These are phyloP conservation scores for Powellomyces hirtus DNA, from an alignment of 192 early-diverging fungal species.

Conservation along the genomic window DNA sequence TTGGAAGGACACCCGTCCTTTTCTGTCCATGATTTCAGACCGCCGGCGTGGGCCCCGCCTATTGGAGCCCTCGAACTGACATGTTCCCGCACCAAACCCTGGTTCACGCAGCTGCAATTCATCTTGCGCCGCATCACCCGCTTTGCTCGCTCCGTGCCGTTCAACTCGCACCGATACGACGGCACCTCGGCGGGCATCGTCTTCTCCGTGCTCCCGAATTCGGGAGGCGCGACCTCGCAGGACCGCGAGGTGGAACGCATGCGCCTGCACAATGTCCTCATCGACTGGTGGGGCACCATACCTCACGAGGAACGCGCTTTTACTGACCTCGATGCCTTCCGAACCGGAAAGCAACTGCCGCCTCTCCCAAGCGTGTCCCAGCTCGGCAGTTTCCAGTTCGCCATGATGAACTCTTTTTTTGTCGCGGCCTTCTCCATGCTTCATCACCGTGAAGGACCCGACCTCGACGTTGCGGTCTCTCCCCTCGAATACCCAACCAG, in stretches of 20 bases:
- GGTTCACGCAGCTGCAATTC: constrained; percentile 19
- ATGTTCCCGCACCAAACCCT: constrained; percentile 17
- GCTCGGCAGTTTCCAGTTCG: constrained; percentile 11
- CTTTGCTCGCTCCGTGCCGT: constrained; percentile 8
- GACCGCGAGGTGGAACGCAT: constrained; percentile 4
- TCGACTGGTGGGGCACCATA: constrained; percentile 17
- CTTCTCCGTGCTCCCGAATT: background rate
- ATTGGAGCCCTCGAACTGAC: background rate
- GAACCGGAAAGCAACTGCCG: background rate
- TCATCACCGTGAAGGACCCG: constrained; percentile 21
- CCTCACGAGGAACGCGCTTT: constrained; percentile 18
- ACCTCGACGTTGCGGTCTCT: background rate
- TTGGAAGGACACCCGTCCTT: constrained; percentile 1
- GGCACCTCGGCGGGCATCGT: constrained; percentile 15
- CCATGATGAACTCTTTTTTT: constrained; percentile 18
- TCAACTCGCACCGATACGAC: background rate
- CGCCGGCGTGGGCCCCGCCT: constrained; percentile 5
- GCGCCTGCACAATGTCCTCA: constrained; percentile 9
- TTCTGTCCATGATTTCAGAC: constrained; percentile 20
- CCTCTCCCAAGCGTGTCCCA: constrained; percentile 22
- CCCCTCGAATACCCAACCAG: background rate
- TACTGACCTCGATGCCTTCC: constrained; percentile 4
- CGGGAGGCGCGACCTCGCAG: background rate
- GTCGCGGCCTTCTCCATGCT: constrained; percentile 5
- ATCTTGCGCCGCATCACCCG: constrained; percentile 14